Evolutionary conservation across 108 stramenopile genomes (phyloP).

Genomic region (Skeletonema grethae): DNA sequence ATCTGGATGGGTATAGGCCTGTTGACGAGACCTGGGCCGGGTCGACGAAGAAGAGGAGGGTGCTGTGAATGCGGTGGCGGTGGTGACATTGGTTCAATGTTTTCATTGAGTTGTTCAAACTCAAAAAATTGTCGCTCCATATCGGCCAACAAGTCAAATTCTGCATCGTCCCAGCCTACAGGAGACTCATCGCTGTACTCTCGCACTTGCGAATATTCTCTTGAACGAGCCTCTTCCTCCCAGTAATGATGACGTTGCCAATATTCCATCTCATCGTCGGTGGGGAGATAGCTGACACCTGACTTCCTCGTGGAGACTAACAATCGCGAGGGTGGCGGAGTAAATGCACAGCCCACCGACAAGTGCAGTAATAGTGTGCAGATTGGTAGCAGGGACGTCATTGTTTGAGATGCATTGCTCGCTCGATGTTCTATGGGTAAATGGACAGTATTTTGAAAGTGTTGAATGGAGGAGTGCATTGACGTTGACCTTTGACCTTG

Average conservation of each 20-base stretch:
- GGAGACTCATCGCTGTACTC: background rate
- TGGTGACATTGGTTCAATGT: background rate
- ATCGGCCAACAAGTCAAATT: background rate
- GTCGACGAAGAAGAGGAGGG: background rate
- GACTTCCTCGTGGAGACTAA: background rate
- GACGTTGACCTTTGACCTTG: background rate
- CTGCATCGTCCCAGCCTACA: background rate
- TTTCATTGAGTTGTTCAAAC: background rate
- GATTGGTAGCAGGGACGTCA: background rate
- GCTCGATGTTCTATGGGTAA: background rate
- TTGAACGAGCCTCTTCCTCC: background rate
- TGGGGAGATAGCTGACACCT: background rate
- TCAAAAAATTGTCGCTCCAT: background rate
- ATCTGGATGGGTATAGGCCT: conserved; percentile 4
- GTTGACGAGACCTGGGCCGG: background rate
- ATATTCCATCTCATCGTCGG: conserved; percentile 5
- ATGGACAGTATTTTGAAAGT: background rate
- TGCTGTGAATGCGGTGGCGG: background rate
- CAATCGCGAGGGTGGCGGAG: background rate
- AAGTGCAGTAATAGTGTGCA: background rate
- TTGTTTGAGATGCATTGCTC: background rate
- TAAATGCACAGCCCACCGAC: background rate
- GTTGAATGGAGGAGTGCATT: background rate
- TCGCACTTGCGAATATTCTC: background rate
- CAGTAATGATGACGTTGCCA: conserved; percentile 8